A percentile compares a stretch with the other conserved stretches of the same genome.
Evolutionary conservation across 352 stramenopile genomes (phyloP).

Genomic region (Globisporangium takayamanum): DNA sequence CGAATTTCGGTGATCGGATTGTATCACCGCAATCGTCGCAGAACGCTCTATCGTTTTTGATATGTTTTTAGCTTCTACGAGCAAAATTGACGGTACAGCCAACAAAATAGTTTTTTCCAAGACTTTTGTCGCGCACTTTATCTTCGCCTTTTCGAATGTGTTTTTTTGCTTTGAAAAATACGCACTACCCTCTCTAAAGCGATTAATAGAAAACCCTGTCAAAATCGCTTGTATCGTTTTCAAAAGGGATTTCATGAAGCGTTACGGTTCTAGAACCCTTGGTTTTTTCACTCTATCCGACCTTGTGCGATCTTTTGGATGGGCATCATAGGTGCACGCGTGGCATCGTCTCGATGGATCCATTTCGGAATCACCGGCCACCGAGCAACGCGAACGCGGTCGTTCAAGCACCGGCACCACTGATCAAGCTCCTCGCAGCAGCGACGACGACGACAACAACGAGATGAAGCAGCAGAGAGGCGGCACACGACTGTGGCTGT

Average conservation of each 20-base stretch:
- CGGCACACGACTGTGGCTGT: conserved; percentile 13
- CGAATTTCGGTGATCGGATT: too few relatives aligned
- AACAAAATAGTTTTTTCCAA: too few relatives aligned
- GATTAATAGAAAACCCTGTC: too few relatives aligned
- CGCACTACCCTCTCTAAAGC: too few relatives aligned
- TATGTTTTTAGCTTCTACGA: too few relatives aligned
- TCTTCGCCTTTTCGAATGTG: too few relatives aligned
- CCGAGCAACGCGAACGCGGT: neutral
- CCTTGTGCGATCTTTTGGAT: neutral
- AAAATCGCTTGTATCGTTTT: too few relatives aligned
- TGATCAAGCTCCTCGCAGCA: neutral
- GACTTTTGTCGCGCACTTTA: too few relatives aligned
- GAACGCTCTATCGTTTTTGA: too few relatives aligned
- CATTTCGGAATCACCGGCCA: conserved; percentile 1
- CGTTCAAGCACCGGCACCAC: neutral
- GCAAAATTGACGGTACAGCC: too few relatives aligned
- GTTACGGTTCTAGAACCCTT: neutral
- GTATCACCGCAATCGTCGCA: too few relatives aligned
- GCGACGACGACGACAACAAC: neutral
- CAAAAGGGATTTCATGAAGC: neutral
- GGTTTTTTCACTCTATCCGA: neutral
- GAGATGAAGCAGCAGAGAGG: conserved; percentile 11
- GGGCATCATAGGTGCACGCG: neutral
- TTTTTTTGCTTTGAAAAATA: too few relatives aligned
- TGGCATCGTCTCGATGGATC: neutral